Evolutionary conservation across 768 basidiomycete genomes (phyloP).

Genomic region (Lepiota brunneoincarnata): DNA sequence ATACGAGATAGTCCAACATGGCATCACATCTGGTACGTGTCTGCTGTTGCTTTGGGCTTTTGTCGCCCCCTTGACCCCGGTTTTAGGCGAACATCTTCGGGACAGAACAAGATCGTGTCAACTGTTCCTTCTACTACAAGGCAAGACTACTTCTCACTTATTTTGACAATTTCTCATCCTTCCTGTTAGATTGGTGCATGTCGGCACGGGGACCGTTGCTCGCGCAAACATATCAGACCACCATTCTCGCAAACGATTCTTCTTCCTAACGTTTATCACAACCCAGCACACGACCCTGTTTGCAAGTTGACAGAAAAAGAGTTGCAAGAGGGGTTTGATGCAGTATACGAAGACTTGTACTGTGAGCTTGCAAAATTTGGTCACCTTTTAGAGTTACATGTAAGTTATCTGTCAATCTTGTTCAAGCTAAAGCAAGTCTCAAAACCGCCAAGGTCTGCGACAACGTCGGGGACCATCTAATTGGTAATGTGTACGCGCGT

Average conservation of each 20-base stretch:
- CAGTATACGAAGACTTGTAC: slow-evolving; percentile 93
- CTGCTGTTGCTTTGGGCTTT: neutral
- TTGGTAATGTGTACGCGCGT: slow-evolving; percentile 96
- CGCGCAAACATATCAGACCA: slow-evolving; percentile 96
- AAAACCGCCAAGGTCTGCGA: slow-evolving; percentile 73
- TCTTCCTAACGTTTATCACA: slow-evolving; percentile 96
- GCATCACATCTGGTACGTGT: slow-evolving; percentile 76
- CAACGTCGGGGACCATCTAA: slow-evolving; percentile 98
- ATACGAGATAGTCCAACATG: slow-evolving; percentile 28
- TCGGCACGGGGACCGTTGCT: slow-evolving; percentile 97
- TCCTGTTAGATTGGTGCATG: slow-evolving; percentile 87
- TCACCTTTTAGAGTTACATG: slow-evolving; percentile 93
- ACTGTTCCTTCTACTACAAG: slow-evolving; percentile 99
- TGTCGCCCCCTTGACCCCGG: neutral
- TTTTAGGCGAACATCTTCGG: slow-evolving; percentile 93
- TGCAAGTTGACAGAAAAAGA: slow-evolving; percentile 88
- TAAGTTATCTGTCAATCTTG: slow-evolving; percentile 32
- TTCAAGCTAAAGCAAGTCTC: slow-evolving; percentile 4
- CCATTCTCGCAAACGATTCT: slow-evolving; percentile 97
- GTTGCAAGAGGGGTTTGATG: slow-evolving; percentile 88
- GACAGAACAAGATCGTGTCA: slow-evolving; percentile 93
- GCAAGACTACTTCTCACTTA: slow-evolving; percentile 35
- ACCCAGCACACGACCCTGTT: slow-evolving; percentile 90
- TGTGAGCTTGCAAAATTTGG: slow-evolving; percentile 95
- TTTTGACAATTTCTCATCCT: slow-evolving; percentile 11